These are phyloP conservation scores for Erodium trifolium DNA, from an alignment of 441 rosid genomes.

Conservation along the genomic window DNA sequence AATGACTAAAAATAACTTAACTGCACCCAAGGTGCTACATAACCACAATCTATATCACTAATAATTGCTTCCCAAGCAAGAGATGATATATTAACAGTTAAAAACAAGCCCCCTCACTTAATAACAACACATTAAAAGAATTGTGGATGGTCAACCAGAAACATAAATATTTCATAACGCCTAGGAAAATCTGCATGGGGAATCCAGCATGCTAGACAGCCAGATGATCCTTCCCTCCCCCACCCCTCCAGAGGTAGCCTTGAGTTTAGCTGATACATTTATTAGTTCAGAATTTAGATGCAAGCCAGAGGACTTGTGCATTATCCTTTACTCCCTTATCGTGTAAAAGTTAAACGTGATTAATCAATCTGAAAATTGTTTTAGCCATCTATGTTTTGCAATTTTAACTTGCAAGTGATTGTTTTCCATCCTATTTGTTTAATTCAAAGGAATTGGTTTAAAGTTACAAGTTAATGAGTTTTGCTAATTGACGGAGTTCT, in stretches of 20 bases:
- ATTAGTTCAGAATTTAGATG: background rate
- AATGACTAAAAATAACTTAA: background rate
- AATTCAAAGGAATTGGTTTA: background rate
- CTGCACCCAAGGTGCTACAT: background rate
- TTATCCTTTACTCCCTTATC: background rate
- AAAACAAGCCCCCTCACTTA: background rate
- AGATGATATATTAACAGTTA: background rate
- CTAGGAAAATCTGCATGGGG: background rate
- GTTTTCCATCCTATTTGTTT: background rate
- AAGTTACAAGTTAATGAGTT: background rate
- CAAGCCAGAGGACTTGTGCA: constrained; percentile 2
- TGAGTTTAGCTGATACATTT: background rate
- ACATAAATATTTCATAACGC: background rate
- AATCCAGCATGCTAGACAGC: background rate
- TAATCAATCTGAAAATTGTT: background rate
- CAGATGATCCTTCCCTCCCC: too few species aligned
- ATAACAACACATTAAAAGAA: background rate
- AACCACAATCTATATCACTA: background rate
- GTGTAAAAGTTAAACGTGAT: background rate
- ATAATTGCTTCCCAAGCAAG: background rate
- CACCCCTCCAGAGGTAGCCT: background rate
- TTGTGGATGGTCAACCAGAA: background rate
- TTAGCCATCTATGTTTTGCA: background rate
- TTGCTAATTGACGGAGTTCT: background rate
- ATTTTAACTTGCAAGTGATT: background rate